A percentile compares a stretch with the other conserved stretches of the same genome.
phyloP scores from a whole-genome alignment of 2,329 filamentous ascomycete species.

The Paraphoma chrysanthemicola region DNA sequence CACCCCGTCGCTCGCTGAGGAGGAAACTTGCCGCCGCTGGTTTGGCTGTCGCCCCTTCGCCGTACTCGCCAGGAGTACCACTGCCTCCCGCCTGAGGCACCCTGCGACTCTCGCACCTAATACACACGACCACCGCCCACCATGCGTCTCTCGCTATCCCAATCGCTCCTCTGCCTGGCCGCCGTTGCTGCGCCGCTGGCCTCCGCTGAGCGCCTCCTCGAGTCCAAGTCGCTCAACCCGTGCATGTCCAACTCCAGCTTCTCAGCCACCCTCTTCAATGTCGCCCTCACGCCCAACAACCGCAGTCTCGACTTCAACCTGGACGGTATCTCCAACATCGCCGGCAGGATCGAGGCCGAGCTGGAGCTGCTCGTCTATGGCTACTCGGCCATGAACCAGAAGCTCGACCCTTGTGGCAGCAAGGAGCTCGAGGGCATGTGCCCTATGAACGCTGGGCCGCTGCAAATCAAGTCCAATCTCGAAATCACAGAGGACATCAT shows the following conservation, averaged over 20 bases:
- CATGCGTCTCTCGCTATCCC: constrained; percentile 45
- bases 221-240: constrained; percentile 82
- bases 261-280: constrained; percentile 88
- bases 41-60: constrained; percentile 35
- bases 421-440: constrained; percentile 76
- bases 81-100: constrained; percentile 21
- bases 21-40: constrained; percentile 37
- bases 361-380: constrained; percentile 83
- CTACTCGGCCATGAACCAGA: constrained; percentile 71
- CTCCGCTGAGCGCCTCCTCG: constrained; percentile 66
- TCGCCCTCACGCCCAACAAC: constrained; percentile 79
- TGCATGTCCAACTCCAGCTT: constrained; percentile 87
- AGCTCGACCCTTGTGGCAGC: constrained; percentile 76
- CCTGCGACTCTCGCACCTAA: constrained; percentile 11
- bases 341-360: constrained; percentile 81
- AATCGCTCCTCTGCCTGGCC: constrained; percentile 43
- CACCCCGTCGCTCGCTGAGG: constrained; percentile 13
- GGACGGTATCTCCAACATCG: constrained; percentile 81
- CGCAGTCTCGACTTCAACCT: constrained; percentile 75
- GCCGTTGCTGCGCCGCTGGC: constrained; percentile 55
- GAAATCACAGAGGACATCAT: constrained; percentile 63
- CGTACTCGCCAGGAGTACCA: constrained; percentile 41
- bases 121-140: constrained; percentile 21
- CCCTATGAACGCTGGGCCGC: constrained; percentile 86
- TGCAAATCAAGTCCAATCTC: constrained; percentile 77